Evolutionary conservation across 2,329 filamentous ascomycete genomes (phyloP).

Genomic region (Periconia macrospinosa): DNA sequence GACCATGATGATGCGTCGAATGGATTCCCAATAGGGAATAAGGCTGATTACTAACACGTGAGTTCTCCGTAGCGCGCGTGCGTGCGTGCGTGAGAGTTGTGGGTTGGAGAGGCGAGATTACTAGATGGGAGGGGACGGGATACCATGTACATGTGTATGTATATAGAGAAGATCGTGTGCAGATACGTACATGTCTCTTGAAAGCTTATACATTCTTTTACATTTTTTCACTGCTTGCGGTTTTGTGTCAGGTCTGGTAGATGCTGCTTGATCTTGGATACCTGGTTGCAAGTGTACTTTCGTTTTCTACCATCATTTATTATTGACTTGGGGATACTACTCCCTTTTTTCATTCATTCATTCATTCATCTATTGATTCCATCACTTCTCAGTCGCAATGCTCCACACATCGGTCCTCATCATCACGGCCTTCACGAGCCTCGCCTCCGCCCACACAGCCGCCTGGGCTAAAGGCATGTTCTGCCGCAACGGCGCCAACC

Average conservation of each 20-base stretch:
- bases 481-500: slow-evolving; percentile 38
- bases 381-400: slow-evolving; percentile 6
- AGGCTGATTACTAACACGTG: too few species aligned
- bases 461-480: slow-evolving; percentile 47
- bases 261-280: neutral
- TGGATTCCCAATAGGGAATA: too few species aligned
- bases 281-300: neutral
- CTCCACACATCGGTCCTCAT: slow-evolving; percentile 12
- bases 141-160: neutral
- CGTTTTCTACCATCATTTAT: neutral
- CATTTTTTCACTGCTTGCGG: neutral
- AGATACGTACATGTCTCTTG: neutral
- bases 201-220: neutral
- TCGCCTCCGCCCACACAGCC: slow-evolving; percentile 40
- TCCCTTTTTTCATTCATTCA: neutral
- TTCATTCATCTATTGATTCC: neutral
- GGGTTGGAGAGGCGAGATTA: too few species aligned
- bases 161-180: neutral
- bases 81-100: too few species aligned
- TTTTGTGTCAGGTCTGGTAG: too few species aligned
- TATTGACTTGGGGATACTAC: neutral
- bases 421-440: slow-evolving; percentile 7
- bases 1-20: too few species aligned
- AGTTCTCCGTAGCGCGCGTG: too few species aligned
- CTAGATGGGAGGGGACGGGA: too few species aligned